Conservation (phyloP, 2,329 filamentous ascomycete genomes). For the Scedosporium dehoogii region DNA sequence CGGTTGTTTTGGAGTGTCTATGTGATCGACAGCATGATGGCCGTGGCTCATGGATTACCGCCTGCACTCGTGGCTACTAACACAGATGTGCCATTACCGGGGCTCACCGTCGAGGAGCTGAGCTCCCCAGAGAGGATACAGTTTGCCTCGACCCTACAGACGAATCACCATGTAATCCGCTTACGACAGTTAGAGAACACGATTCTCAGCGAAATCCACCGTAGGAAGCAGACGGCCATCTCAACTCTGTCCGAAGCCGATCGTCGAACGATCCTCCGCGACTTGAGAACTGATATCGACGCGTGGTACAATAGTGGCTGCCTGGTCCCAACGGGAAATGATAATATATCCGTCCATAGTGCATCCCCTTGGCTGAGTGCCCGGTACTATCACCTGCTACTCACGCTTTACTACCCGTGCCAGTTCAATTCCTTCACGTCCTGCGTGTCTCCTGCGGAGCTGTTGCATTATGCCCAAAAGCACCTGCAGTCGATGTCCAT, state of each 20-base stretch:
- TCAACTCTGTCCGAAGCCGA: conserved; percentile 21
- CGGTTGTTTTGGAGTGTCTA: too few species aligned
- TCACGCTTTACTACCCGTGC: conserved; percentile 29
- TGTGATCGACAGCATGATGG: too few species aligned
- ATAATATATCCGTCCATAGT: too few species aligned
- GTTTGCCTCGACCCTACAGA: conserved; percentile 31
- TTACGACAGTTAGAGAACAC: conserved; percentile 31
- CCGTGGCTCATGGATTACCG: too few species aligned
- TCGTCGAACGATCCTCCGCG: conserved; percentile 20
- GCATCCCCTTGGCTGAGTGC: too few species aligned
- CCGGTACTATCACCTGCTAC: too few species aligned
- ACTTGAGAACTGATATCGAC: conserved; percentile 31
- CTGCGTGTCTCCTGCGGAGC: conserved; percentile 15
- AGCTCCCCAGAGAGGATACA: conserved; percentile 18
- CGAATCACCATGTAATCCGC: conserved; percentile 33
- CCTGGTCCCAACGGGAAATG: conserved; percentile 12
- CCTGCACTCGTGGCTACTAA: too few species aligned
- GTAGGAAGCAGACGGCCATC: conserved; percentile 19
- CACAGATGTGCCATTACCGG: too few species aligned
- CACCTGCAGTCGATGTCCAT: conserved; percentile 29
- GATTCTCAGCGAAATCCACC: conserved; percentile 26
- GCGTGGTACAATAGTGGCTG: conserved; percentile 37
- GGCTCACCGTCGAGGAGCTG: too few species aligned
- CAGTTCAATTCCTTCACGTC: conserved; percentile 27
- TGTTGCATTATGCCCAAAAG: conserved; percentile 28